phyloP scores from a whole-genome alignment of 441 rosid genomes.

The Adansonia gregorii region DNA sequence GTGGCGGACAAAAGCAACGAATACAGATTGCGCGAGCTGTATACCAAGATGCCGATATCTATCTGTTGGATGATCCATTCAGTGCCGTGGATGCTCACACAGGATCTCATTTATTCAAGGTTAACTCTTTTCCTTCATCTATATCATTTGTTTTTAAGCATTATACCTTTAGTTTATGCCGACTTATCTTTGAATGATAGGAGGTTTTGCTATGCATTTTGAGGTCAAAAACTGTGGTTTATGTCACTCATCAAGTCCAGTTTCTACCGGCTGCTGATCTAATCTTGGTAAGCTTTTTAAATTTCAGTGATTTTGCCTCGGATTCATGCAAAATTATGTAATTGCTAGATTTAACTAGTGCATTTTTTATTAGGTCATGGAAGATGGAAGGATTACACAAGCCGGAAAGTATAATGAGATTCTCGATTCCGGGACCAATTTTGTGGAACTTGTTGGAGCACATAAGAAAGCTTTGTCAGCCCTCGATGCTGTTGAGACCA shows the following conservation, averaged over 20 bases:
- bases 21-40: slow-evolving; percentile 87
- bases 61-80: slow-evolving; percentile 87
- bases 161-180: background rate
- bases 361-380: slow-evolving; percentile 65
- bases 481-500: slow-evolving; percentile 49
- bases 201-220: slow-evolving; percentile 61
- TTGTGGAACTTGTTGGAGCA: slow-evolving; percentile 87
- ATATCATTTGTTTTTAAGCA: too few relatives aligned
- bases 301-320: background rate
- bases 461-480: slow-evolving; percentile 70
- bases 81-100: slow-evolving; percentile 95
- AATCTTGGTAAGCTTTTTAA: slow-evolving; percentile 53
- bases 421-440: slow-evolving; percentile 70
- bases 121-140: slow-evolving; percentile 22
- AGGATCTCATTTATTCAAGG: slow-evolving; percentile 84
- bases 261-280: slow-evolving; percentile 70
- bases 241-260: slow-evolving; percentile 74
- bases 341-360: background rate
- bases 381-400: slow-evolving; percentile 81
- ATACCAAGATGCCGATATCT: slow-evolving; percentile 79
- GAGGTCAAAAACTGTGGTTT: slow-evolving; percentile 57
- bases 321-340: background rate
- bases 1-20: slow-evolving; percentile 94
- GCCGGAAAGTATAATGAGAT: slow-evolving; percentile 83
- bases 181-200: slow-evolving; percentile 33